Percentiles rank a stretch among this genome's conserved stretches.
Evolutionary conservation across 768 basidiomycete genomes (phyloP).

Genomic region (Boletus vinaceobasis): DNA sequence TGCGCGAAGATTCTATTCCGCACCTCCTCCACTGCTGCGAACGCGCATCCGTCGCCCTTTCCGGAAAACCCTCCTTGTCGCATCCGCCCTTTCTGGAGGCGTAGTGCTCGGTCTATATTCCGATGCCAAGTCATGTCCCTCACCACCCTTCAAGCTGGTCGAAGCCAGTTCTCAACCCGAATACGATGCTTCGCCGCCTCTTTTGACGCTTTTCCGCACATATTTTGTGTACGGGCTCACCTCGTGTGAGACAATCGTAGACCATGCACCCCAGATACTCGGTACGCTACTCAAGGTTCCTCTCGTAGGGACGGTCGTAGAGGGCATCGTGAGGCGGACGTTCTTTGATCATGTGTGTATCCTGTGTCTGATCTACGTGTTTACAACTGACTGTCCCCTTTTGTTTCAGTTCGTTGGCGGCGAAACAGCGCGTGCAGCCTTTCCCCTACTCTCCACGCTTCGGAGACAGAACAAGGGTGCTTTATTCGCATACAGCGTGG

Average conservation of each 20-base stretch:
- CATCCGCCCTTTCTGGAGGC: constrained; percentile 18
- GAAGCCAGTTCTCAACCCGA: background rate
- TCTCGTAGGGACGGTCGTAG: constrained; percentile 56
- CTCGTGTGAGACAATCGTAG: constrained; percentile 73
- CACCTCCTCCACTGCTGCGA: background rate
- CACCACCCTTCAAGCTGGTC: constrained; percentile 17
- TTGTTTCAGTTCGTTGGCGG: constrained; percentile 80
- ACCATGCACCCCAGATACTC: constrained; percentile 68
- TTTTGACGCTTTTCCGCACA: constrained; percentile 54
- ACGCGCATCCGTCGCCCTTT: constrained; percentile 3
- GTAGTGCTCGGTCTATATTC: constrained; percentile 19
- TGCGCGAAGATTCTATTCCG: constrained; percentile 7
- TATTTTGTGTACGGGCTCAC: constrained; percentile 83
- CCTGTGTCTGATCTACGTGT: background rate
- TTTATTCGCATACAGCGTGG: constrained; percentile 81
- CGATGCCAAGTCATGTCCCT: constrained; percentile 26
- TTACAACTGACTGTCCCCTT: background rate
- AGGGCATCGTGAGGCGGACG: constrained; percentile 68
- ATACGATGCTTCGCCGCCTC: constrained; percentile 14
- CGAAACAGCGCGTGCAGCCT: constrained; percentile 66
- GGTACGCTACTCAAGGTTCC: constrained; percentile 48
- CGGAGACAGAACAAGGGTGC: constrained; percentile 69
- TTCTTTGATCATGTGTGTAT: constrained; percentile 77
- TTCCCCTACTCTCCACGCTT: constrained; percentile 61
- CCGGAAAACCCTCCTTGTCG: constrained; percentile 14